Evolutionary conservation across 2,329 filamentous ascomycete species (phyloP).

Genomic region (Phialocephala sp.): DNA sequence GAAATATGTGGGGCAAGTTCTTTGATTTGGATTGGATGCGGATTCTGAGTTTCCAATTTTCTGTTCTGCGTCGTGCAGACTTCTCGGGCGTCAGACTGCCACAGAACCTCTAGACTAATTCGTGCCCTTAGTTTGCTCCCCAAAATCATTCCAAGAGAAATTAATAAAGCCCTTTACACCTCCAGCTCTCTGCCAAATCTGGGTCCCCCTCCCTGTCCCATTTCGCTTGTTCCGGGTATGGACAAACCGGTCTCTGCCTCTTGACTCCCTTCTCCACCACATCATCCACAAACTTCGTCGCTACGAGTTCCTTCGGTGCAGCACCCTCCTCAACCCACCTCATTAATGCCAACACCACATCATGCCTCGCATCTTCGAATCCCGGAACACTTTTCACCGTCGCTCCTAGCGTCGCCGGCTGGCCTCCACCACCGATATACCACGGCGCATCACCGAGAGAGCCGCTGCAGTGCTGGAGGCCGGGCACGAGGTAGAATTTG

Average conservation of each 20-base stretch:
- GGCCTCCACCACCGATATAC: constrained; percentile 46
- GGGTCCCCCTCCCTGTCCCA: constrained; percentile 28
- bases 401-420: constrained; percentile 40
- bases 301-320: constrained; percentile 43
- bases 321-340: constrained; percentile 53
- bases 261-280: constrained; percentile 46
- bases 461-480: constrained; percentile 54
- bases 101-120: too few relatives aligned
- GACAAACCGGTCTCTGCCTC: constrained; percentile 54
- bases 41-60: too few relatives aligned
- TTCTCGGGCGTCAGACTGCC: too few relatives aligned
- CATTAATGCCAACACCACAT: constrained; percentile 55
- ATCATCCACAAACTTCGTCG: constrained; percentile 49
- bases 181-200: constrained; percentile 32
- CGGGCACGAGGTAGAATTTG: constrained; percentile 56
- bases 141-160: background rate
- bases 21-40: too few relatives aligned
- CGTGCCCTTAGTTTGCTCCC: too few relatives aligned
- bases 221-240: constrained; percentile 34
- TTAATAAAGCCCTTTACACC: constrained; percentile 28
- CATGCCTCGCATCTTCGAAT: constrained; percentile 50
- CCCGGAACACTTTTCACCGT: constrained; percentile 46
- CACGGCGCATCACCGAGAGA: constrained; percentile 48
- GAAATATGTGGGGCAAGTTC: too few relatives aligned
- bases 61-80: too few relatives aligned